These are phyloP conservation scores for Annulohypoxylon moriforme DNA, from an alignment of 495 filamentous ascomycete genomes.

Conservation along the genomic window DNA sequence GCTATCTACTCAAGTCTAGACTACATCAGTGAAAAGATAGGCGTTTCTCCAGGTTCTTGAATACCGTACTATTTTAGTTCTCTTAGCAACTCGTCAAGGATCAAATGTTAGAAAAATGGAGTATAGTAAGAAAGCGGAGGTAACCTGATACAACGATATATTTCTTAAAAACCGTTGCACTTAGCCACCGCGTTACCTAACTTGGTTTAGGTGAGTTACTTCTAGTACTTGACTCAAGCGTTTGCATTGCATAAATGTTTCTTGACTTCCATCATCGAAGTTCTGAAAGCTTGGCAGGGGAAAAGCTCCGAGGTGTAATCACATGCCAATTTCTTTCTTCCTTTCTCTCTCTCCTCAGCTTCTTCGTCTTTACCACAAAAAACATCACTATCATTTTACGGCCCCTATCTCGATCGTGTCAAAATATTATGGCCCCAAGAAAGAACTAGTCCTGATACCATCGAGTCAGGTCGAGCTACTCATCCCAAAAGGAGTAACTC, in stretches of 20 bases:
- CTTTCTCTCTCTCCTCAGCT: background rate
- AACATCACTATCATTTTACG: slow-evolving; percentile 9
- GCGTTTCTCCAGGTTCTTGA: slow-evolving; percentile 12
- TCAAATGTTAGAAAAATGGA: slow-evolving; percentile 8
- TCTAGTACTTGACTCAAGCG: slow-evolving; percentile 32
- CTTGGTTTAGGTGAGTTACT: background rate
- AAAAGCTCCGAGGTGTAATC: slow-evolving; percentile 34
- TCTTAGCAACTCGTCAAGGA: slow-evolving; percentile 1
- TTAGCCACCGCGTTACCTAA: slow-evolving; percentile 9
- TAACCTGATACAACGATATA: slow-evolving; percentile 13
- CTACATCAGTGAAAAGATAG: slow-evolving; percentile 2
- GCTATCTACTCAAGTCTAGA: slow-evolving; percentile 5
- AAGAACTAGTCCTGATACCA: slow-evolving; percentile 28
- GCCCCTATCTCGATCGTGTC: slow-evolving; percentile 6
- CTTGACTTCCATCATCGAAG: slow-evolving; percentile 25
- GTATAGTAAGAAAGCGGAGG: slow-evolving; percentile 18
- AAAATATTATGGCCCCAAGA: slow-evolving; percentile 13
- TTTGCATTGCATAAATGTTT: slow-evolving; percentile 35
- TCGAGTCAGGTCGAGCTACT: slow-evolving; percentile 21
- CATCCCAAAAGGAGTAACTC: slow-evolving; percentile 12
- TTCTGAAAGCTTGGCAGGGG: slow-evolving; percentile 41
- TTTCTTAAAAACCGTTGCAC: background rate
- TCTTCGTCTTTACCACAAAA: background rate
- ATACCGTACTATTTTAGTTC: background rate
- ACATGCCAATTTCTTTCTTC: slow-evolving; percentile 37